Base-by-base conservation (phyloP, 306 rosid genomes). In the Fragaria iinumae region DNA sequence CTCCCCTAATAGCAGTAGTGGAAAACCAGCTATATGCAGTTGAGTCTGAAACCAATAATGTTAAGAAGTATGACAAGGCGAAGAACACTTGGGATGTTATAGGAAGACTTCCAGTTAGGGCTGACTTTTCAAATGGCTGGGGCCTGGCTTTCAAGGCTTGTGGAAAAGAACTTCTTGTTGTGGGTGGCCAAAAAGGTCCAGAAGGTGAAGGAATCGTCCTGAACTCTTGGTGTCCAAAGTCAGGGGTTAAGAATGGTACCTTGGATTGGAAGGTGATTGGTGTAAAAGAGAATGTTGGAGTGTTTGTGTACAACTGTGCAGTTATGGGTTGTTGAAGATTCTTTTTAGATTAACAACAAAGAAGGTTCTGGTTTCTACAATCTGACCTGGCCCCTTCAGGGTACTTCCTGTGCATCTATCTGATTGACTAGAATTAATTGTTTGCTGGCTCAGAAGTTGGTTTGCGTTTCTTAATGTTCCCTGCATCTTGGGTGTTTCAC, bases 141-240 rank as follows among this genome's bases (percentile, higher is more conserved):
- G 97, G 97, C 55, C 81, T 94, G 56, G 98, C 95, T 84, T 94
- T 94, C 90, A 94, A 94, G 93, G 97, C 98, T 48, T 94, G 93
- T 78, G 98, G 96, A 73, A 88, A 89, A 70, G 72, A 87, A 49
- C 89, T 94, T 80, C 84, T 94, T 81, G 93, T 94, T 60, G 97
- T 92, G 71, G 98, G 96, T 34, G 98, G 98, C 72, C 98, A 92
- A 80, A 88, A 90, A 80, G 97, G 95, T 29, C 96, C 95, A 0
- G 97, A 94, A 82, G 97, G 96, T 41, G 97, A 92, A 83, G 88
- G 90, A 29, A 81, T 94, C 38, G 95, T 94, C 76, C 82, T 92
- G 29, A 89, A 88, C 52, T 84, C 97, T n/a, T 90, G 97, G 97
- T 55, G 80, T 80, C 98, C 98, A 1, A 82, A 74, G 60, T 89